A percentile compares a stretch with the other conserved stretches of the same genome.
These are phyloP conservation scores for Verruconis gallopava DNA, from an alignment of 2,329 filamentous ascomycete genomes.

Conservation along the genomic window DNA sequence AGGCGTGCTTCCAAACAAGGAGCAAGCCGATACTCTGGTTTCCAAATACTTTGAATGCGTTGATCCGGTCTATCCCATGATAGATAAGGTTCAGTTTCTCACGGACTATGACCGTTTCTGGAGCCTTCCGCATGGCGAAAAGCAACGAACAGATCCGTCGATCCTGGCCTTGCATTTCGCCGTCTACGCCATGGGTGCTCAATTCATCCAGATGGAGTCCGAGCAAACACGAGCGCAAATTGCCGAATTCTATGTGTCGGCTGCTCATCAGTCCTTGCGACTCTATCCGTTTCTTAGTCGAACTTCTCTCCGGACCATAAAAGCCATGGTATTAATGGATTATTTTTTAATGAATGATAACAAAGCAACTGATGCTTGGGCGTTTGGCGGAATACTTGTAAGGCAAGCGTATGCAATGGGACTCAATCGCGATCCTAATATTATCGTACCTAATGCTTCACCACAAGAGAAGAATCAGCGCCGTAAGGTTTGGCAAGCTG, in stretches of 20 bases:
- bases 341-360: conserved; percentile 83
- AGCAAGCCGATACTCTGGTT: conserved; percentile 58
- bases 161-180: conserved; percentile 63
- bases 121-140: conserved; percentile 46
- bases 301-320: conserved; percentile 58
- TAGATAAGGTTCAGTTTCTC: conserved; percentile 62
- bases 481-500: conserved; percentile 70
- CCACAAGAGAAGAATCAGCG: conserved; percentile 65
- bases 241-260: conserved; percentile 70
- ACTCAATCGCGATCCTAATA: conserved; percentile 64
- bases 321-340: conserved; percentile 69
- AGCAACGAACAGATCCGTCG: conserved; percentile 49
- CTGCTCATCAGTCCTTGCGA: conserved; percentile 62
- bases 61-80: conserved; percentile 70
- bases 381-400: conserved; percentile 65
- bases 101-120: conserved; percentile 70
- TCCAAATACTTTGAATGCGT: conserved; percentile 46
- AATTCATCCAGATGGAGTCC: conserved; percentile 51
- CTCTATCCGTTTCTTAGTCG: conserved; percentile 66
- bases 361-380: conserved; percentile 71
- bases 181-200: conserved; percentile 65
- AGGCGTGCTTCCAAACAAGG: conserved; percentile 59
- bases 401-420: conserved; percentile 74
- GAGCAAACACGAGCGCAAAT: conserved; percentile 56
- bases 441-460: conserved; percentile 51